Conservation (phyloP, 306 rosid species). For the Lupinus albus region DNA sequence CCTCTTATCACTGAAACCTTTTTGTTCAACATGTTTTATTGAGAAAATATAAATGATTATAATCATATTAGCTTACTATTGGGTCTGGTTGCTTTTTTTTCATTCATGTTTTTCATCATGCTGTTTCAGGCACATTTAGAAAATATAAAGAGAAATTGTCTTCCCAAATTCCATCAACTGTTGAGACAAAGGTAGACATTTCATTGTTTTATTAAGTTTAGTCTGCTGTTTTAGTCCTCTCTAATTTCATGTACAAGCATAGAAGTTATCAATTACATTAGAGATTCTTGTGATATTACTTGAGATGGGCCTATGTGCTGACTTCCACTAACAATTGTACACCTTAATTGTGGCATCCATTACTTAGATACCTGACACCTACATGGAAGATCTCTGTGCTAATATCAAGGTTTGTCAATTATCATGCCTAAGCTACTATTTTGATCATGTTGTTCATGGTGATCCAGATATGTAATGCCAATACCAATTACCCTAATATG, state of each 20-base stretch:
- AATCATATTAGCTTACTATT: not conserved
- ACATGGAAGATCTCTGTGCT: slow-evolving; percentile 65
- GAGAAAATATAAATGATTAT: not conserved
- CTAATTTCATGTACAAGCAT: not conserved
- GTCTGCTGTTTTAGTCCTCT: not conserved
- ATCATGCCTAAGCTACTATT: not conserved
- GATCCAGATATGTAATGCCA: no score
- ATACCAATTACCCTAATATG: no score
- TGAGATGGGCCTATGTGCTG: slow-evolving; percentile 4
- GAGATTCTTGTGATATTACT: slow-evolving; percentile 22
- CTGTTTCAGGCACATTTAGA: slow-evolving; percentile 69
- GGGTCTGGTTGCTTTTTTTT: slow-evolving; percentile 21
- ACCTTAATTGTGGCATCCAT: slow-evolving; percentile 35
- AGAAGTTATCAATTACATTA: not conserved
- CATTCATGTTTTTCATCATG: slow-evolving; percentile 7
- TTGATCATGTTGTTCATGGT: no score
- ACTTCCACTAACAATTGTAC: slow-evolving; percentile 21
- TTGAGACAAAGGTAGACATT: slow-evolving; percentile 62
- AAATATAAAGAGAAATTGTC: slow-evolving; percentile 75
- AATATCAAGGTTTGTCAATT: slow-evolving; percentile 68
- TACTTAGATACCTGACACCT: slow-evolving; percentile 58
- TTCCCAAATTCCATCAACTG: slow-evolving; percentile 58
- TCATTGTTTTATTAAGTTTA: slow-evolving; percentile 9
- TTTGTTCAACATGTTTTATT: not conserved
- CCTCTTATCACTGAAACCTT: not conserved